Conservation (phyloP, 768 basidiomycete genomes). For the Russula dissimulans region DNA sequence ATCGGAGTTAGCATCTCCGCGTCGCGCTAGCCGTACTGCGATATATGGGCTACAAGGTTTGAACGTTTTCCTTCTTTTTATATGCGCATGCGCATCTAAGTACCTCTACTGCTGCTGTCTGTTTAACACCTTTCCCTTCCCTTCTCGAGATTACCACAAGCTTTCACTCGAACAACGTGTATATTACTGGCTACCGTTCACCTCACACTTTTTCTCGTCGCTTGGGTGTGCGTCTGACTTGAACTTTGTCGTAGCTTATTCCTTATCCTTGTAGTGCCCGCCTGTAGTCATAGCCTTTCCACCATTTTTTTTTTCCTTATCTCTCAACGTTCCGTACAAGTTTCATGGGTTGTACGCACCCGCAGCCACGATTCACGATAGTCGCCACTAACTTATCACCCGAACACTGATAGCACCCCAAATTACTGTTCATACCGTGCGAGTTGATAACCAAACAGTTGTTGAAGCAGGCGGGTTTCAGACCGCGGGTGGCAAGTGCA, state of each 20-base stretch:
- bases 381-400: neutral
- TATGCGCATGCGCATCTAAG: slow-evolving; percentile 18
- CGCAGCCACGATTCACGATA: neutral
- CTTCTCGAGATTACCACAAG: neutral
- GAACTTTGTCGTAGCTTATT: neutral
- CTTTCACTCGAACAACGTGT: neutral
- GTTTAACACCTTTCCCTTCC: neutral
- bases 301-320: neutral
- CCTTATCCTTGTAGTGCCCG: neutral
- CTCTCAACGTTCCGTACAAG: neutral
- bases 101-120: neutral
- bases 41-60: slow-evolving; percentile 4
- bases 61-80: neutral
- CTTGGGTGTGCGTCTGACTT: neutral
- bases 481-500: too few species aligned
- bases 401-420: neutral
- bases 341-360: neutral
- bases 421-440: too few species aligned
- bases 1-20: neutral
- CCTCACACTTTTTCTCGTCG: neutral
- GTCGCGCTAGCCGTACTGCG: neutral
- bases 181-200: slow-evolving; percentile 2
- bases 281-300: slow-evolving; percentile 7
- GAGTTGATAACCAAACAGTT: too few species aligned
- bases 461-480: too few species aligned